Evolutionary conservation across 2,329 filamentous ascomycete genomes (phyloP), one percentile per base, ranked within the genome.

Genomic region (Plectosphaerella sp.): DNA sequence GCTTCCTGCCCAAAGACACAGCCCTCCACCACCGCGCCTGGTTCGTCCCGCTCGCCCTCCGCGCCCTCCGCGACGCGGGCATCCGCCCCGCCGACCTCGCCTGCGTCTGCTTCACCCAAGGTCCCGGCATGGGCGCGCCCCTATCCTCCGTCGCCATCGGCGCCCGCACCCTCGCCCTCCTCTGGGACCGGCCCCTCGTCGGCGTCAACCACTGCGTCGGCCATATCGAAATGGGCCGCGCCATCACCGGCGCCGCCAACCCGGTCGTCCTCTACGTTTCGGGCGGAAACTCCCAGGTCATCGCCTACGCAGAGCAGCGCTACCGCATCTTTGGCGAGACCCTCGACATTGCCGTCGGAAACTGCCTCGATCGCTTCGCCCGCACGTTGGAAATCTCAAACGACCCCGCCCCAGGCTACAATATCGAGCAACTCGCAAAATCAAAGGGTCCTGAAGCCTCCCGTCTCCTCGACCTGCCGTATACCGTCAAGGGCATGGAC

Each of bases 301-400:
- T 97, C 59, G 94, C 94, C 46, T 99, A 97, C 73, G 91, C 91
- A 36, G 89, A 93, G 58, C 89, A 92, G 67, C 83, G 93, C 53
- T 99, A 99, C 74, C 88, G 94, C 53, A 99, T 99, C 67, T 99
- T 99, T 68, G 94, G 94, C 56, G 94, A 99, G 74, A 92, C 94
- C 2, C 84, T 99, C 49, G 94, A 99, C 67, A 97, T 97, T 59
- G 94, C 94, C 14, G 93, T 99, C 11, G 94, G 94, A 5, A 99
- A 99, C 73, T 97, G 94, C 67, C 83, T 99, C 46, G 94, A 99
- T 70, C 85, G 94, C 35, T 97, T 99, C 67, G 94, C 94, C 33
- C 85, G 94, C 61, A 96, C 92, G 3, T 79, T 99, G 47, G 82
- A 82, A 61, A 97, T 99, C 65, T 87, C 88, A 67, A 99, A 99